These are phyloP conservation scores for Calonectria naviculata DNA, from an alignment of 2,329 filamentous ascomycete genomes.

Conservation along the genomic window DNA sequence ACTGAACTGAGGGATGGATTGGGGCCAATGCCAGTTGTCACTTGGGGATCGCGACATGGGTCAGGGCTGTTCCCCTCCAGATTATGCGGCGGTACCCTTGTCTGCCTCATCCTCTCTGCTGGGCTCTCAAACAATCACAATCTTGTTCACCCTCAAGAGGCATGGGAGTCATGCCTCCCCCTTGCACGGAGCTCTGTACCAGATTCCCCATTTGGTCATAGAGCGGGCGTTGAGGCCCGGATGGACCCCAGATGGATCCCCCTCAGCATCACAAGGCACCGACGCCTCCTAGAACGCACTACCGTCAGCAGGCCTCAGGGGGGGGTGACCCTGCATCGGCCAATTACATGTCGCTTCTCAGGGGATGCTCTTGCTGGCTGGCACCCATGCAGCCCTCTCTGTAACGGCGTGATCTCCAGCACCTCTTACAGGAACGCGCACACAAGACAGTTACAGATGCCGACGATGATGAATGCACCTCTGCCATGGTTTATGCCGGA, in stretches of 20 bases:
- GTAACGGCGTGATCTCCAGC: slow-evolving; percentile 38
- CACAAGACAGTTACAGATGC: slow-evolving; percentile 5
- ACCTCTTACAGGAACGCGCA: slow-evolving; percentile 12
- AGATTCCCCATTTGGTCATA: slow-evolving; percentile 31
- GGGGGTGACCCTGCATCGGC: slow-evolving; percentile 19
- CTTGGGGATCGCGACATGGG: slow-evolving; percentile 20
- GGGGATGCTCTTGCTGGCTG: slow-evolving; percentile 34
- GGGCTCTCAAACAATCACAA: slow-evolving; percentile 13
- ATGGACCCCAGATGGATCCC: slow-evolving; percentile 5
- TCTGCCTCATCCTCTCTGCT: slow-evolving; percentile 10
- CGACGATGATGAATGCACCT: slow-evolving; percentile 9
- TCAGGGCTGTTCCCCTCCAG: neutral
- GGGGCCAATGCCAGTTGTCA: slow-evolving; percentile 24
- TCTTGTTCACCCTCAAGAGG: slow-evolving; percentile 8
- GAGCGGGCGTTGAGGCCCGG: slow-evolving; percentile 37
- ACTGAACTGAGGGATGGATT: slow-evolving; percentile 7
- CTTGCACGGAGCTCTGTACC: slow-evolving; percentile 10
- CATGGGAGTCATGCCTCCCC: slow-evolving; percentile 15
- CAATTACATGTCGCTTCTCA: slow-evolving; percentile 36
- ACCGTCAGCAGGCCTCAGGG: slow-evolving; percentile 22
- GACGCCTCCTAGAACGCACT: slow-evolving; percentile 19
- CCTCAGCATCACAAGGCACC: slow-evolving; percentile 18
- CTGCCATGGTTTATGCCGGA: slow-evolving; percentile 2
- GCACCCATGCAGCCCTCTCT: slow-evolving; percentile 29
- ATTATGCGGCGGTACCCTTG: slow-evolving; percentile 2